Base-by-base conservation (phyloP, 805 yeast species). In the Candida jianshihensis region DNA sequence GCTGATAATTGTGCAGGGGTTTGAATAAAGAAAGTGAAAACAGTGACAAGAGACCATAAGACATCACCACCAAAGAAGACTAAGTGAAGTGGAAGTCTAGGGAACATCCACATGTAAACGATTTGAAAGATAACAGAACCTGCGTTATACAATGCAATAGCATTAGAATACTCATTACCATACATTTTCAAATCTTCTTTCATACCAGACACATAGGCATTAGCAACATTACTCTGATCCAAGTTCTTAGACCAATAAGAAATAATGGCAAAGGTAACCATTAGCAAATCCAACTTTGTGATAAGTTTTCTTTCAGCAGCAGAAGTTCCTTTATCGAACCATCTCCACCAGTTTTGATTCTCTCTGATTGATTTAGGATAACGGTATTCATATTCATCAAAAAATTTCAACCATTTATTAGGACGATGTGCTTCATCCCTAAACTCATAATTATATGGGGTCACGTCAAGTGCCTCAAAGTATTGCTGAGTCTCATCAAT, bases 21-120 rank as follows among this genome's bases (percentile, higher is more conserved):
- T 16, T 64, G 62, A 31, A 67, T 75, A 42, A 64, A 64, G 49
- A 66, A 75, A 27, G 72, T 62, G 9, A 70, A 69, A 28, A 82
- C 62, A 1, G 88, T 80, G 41, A 78, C 70, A 37, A 78, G 59
- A 0, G 83, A 69, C 90, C 89, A 81, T 25, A 71, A 62, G 29
- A 81, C 47, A 50, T 81, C 89, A 56, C 73, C 63, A 4, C 60
- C 38, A 3, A 81, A 81, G 26, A 53, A 64, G 60, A 57, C 46
- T 6, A 49, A 36, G 40, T 71, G 75, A 38, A 78, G 57, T 5
- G 84, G 81, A 27, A 64, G 59, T 22, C 77, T 66, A 30, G 77
- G 75, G 34, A 81, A 60, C 12, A 78, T 47, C 49, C 72, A 78
- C 65, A 76, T 67, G 62, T 76, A 76, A 0, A 88, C 86, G 34